Evolutionary conservation across 2,329 filamentous ascomycete species (phyloP).

Genomic region (Trichoderma lentiforme): DNA sequence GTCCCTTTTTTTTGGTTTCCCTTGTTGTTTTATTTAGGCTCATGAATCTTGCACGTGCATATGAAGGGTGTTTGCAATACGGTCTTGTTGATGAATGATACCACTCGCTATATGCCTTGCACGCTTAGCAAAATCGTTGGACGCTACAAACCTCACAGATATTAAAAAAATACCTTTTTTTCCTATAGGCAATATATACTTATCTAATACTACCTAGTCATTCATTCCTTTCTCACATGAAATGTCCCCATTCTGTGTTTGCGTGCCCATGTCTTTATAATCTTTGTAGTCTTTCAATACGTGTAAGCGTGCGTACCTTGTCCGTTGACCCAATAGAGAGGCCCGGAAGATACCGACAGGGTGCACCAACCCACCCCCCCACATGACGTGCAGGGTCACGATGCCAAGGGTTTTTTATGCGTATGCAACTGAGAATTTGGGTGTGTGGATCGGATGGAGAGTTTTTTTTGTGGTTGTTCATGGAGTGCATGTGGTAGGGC

Average conservation of each 20-base stretch:
- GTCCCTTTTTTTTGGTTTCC: neutral
- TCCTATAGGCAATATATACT: conserved; percentile 13
- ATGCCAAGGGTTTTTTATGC: neutral
- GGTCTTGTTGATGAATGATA: conserved; percentile 11
- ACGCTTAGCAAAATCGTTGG: conserved; percentile 12
- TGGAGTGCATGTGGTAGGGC: neutral
- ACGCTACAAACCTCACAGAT: neutral
- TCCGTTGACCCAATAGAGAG: neutral
- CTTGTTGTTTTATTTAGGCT: neutral
- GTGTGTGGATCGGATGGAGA: neutral
- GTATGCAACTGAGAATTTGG: neutral
- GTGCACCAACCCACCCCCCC: neutral
- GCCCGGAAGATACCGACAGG: conserved; percentile 10
- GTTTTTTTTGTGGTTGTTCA: neutral
- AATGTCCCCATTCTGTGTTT: neutral
- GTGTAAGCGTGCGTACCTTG: neutral
- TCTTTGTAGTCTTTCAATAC: neutral
- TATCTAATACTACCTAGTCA: conserved; percentile 11
- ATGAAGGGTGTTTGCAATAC: conserved; percentile 10
- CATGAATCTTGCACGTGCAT: conserved; percentile 6
- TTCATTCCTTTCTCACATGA: conserved; percentile 8
- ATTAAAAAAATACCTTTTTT: neutral
- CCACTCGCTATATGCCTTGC: conserved; percentile 10
- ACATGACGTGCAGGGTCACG: neutral
- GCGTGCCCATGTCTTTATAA: neutral